A percentile compares a stretch with the other conserved stretches of the same genome.
phyloP scores from a whole-genome alignment of 352 stramenopile genomes.

The Chrysophaeum taylorii region DNA sequence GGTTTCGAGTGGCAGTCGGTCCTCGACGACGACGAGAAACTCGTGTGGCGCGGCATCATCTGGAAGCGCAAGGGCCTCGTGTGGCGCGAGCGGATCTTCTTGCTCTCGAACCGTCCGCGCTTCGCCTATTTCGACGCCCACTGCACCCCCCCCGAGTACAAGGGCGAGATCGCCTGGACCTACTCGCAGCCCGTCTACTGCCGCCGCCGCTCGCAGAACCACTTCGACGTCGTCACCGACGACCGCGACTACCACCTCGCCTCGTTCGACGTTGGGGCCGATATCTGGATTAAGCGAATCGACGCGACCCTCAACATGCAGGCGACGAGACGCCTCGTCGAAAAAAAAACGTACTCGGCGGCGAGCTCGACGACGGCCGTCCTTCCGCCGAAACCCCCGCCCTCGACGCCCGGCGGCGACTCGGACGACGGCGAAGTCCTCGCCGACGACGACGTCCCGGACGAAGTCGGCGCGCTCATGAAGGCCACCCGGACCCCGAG shows the following conservation, averaged over 20 bases:
- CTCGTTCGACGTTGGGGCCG: background rate
- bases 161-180: background rate
- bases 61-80: conserved; percentile 9
- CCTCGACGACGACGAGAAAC: background rate
- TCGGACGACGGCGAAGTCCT: too few species aligned
- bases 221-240: background rate
- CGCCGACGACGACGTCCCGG: too few species aligned
- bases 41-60: background rate
- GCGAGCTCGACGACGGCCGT: too few species aligned
- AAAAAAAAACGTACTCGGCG: too few species aligned
- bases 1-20: background rate
- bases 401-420: too few species aligned
- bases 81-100: conserved; percentile 4
- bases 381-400: too few species aligned
- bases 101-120: background rate
- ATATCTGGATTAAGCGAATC: background rate
- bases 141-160: background rate
- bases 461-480: too few species aligned
- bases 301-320: background rate
- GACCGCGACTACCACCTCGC: conserved; percentile 4
- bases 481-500: too few species aligned
- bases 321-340: background rate
- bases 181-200: background rate
- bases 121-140: background rate
- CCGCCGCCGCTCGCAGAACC: background rate